Evolutionary conservation across 225 moss, liverwort and hornwort genomes (phyloP).

Genomic region (Asterella californica): DNA sequence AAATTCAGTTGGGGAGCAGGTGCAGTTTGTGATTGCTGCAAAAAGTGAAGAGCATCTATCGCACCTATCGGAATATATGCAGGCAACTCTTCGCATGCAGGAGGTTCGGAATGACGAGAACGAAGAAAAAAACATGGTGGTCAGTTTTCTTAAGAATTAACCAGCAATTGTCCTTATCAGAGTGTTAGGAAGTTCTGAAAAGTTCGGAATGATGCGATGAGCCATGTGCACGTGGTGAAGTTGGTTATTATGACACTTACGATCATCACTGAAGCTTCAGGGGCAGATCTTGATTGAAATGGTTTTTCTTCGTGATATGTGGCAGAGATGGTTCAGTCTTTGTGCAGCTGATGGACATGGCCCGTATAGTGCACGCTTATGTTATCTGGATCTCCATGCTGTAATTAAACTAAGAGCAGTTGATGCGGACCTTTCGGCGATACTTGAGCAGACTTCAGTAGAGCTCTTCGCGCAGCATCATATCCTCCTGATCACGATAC

Average conservation of each 20-base stretch:
- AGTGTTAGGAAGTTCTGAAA: background rate
- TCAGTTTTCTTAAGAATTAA: background rate
- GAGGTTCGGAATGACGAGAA: background rate
- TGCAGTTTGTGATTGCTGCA: slow-evolving; percentile 27
- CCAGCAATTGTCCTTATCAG: background rate
- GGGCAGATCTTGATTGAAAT: background rate
- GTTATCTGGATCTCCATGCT: slow-evolving; percentile 19
- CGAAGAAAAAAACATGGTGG: background rate
- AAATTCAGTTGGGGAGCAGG: slow-evolving; percentile 21
- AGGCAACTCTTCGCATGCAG: slow-evolving; percentile 23
- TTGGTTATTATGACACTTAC: no score
- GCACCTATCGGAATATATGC: slow-evolving; percentile 22
- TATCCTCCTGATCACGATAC: slow-evolving; percentile 15
- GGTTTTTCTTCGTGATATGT: background rate
- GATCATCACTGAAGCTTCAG: background rate
- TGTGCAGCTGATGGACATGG: slow-evolving; percentile 20
- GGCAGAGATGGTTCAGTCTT: slow-evolving; percentile 24
- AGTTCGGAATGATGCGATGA: background rate
- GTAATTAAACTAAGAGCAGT: slow-evolving; percentile 22
- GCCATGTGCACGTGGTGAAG: background rate
- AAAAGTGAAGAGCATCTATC: slow-evolving; percentile 22
- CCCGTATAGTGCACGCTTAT: slow-evolving; percentile 5
- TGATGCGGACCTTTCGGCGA: slow-evolving; percentile 19
- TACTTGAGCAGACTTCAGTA: slow-evolving; percentile 12
- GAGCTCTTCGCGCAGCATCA: slow-evolving; percentile 22